phyloP scores from a whole-genome alignment of 108 stramenopile genomes.

The Cyclostephanos invisitatus region DNA sequence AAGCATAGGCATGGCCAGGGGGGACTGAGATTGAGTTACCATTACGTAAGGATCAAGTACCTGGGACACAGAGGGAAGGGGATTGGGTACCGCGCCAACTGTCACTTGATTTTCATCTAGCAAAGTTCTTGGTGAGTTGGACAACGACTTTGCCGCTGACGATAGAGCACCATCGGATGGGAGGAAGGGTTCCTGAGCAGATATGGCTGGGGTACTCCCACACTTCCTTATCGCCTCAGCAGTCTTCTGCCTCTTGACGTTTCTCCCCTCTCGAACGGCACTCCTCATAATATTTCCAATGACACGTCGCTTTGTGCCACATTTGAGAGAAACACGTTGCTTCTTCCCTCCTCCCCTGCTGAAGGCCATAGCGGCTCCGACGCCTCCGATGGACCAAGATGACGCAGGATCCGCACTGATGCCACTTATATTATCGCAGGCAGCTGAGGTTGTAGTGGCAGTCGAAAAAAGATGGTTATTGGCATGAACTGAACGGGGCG shows the following conservation, averaged over 20 bases:
- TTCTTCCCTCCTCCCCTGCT: slow-evolving; percentile 1
- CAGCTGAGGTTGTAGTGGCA: slow-evolving; percentile 7
- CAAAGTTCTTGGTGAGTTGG: background rate
- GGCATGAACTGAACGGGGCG: background rate
- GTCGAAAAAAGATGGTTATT: slow-evolving; percentile 4
- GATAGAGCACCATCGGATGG: background rate
- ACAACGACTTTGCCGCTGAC: slow-evolving; percentile 9
- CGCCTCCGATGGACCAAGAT: slow-evolving; percentile 16
- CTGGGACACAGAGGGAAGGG: slow-evolving; percentile 64
- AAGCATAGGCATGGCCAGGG: slow-evolving; percentile 18
- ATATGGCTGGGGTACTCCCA: slow-evolving; percentile 10
- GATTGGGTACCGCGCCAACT: slow-evolving; percentile 36
- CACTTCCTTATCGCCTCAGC: slow-evolving; percentile 36
- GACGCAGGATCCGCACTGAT: slow-evolving; percentile 19
- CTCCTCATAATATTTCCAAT: slow-evolving; percentile 77
- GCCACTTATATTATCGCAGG: background rate
- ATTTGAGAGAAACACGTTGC: background rate
- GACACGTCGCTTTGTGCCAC: slow-evolving; percentile 77
- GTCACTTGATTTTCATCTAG: background rate
- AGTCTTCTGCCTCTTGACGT: slow-evolving; percentile 53
- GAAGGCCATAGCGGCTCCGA: slow-evolving; percentile 3
- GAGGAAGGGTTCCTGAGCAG: slow-evolving; percentile 2
- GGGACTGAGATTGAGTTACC: background rate
- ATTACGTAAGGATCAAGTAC: slow-evolving; percentile 69
- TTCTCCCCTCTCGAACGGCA: slow-evolving; percentile 65